A percentile compares a stretch with the other conserved stretches of the same genome.
These are phyloP conservation scores for Phytophthora sojae DNA, from an alignment of 352 stramenopile genomes.

Conservation along the genomic window DNA sequence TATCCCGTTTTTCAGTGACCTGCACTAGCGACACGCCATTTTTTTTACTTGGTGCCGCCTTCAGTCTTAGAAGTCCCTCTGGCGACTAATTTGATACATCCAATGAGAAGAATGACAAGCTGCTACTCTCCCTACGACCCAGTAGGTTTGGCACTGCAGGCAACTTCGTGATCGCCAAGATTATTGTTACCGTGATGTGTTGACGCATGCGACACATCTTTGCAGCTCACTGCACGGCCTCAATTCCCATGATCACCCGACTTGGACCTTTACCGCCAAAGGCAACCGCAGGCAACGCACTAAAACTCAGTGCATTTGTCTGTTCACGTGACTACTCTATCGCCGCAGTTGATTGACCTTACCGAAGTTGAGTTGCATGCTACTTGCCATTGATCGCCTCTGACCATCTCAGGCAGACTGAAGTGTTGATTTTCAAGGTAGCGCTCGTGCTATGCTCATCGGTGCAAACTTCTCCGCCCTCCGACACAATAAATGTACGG, in stretches of 20 bases:
- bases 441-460: not conserved
- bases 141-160: not conserved
- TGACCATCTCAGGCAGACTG: not conserved
- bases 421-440: not conserved
- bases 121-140: not conserved
- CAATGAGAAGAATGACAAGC: not conserved
- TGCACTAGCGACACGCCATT: too few species aligned
- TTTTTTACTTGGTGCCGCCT: too few species aligned
- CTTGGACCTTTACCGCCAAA: not conserved
- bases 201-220: constrained; percentile 9
- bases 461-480: not conserved
- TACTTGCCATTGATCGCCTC: not conserved
- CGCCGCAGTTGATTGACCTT: not conserved
- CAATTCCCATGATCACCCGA: not conserved
- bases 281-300: not conserved
- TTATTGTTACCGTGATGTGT: not conserved
- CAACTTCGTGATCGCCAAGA: not conserved
- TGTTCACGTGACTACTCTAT: not conserved
- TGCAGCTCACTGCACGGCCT: not conserved
- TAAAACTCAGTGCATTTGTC: not conserved
- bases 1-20: too few species aligned
- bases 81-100: too few species aligned
- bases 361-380: not conserved
- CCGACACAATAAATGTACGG: not conserved
- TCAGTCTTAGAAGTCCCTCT: too few species aligned